Conservation (phyloP, 176 grass and related monocot species). For the Phragmites australis region DNA sequence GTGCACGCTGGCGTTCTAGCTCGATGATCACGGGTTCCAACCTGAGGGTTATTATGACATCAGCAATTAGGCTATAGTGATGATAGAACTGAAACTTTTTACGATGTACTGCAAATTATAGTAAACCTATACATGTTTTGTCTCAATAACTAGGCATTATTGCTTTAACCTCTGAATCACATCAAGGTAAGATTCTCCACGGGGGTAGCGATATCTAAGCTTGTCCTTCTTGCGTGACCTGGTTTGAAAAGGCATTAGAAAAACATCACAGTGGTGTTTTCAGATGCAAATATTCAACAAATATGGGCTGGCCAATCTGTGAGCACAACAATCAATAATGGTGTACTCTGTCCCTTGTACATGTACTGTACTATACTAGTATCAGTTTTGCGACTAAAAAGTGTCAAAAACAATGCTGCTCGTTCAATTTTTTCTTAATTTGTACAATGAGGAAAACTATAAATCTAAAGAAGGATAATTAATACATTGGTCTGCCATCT, state of each 20-base stretch:
- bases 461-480: background rate
- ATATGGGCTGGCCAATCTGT: background rate
- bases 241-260: conserved; percentile 35
- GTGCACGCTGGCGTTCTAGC: conserved; percentile 91
- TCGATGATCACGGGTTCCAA: conserved; percentile 98
- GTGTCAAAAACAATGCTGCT: background rate
- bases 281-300: conserved; percentile 19
- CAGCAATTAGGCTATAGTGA: conserved; percentile 12
- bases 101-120: background rate
- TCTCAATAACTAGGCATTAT: conserved; percentile 9
- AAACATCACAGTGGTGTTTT: background rate
- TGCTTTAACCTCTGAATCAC: conserved; percentile 88
- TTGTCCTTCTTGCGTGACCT: conserved; percentile 96
- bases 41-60: conserved; percentile 43
- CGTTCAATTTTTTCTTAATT: background rate
- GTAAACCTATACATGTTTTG: background rate
- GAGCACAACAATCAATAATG: background rate
- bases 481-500: background rate
- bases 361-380: background rate
- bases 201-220: conserved; percentile 94
- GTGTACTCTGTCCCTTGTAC: background rate
- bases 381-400: background rate
- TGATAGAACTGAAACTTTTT: background rate
- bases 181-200: conserved; percentile 96
- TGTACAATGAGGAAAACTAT: background rate